phyloP scores from a whole-genome alignment of 257 asterid genomes.

The Perilla frutescens region DNA sequence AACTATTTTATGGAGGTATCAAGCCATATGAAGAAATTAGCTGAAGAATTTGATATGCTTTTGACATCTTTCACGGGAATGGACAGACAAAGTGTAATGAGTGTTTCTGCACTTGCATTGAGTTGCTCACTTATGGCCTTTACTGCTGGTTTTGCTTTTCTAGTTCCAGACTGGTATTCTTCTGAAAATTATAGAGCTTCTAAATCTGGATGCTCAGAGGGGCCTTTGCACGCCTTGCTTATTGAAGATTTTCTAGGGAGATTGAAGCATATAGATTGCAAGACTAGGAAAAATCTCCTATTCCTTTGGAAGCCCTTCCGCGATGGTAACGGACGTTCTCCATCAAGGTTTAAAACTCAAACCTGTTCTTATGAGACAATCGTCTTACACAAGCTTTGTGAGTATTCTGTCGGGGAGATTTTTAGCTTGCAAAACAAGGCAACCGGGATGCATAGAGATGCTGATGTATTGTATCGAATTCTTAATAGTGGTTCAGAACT shows the following conservation, averaged over 20 bases:
- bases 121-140: constrained; percentile 90
- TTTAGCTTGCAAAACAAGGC: constrained; percentile 51
- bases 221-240: constrained; percentile 47
- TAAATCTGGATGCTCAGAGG: constrained; percentile 40
- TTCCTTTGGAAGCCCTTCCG: constrained; percentile 54
- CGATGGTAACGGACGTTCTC: constrained; percentile 40
- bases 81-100: constrained; percentile 60
- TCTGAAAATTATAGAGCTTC: constrained; percentile 36
- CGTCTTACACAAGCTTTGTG: constrained; percentile 55
- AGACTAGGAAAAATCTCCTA: constrained; percentile 52
- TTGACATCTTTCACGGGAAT: constrained; percentile 58
- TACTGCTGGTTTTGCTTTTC: constrained; percentile 60
- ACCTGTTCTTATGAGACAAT: constrained; percentile 48
- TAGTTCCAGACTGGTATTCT: constrained; percentile 46
- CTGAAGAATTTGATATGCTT: constrained; percentile 71
- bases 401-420: constrained; percentile 58
- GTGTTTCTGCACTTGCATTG: constrained; percentile 66
- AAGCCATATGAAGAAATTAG: constrained; percentile 55
- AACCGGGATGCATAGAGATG: constrained; percentile 31
- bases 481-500: constrained; percentile 47
- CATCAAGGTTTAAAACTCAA: constrained; percentile 44
- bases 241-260: constrained; percentile 70
- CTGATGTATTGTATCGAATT: constrained; percentile 38
- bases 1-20: constrained; percentile 51
- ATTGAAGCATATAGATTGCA: constrained; percentile 47